A percentile compares a stretch with the other conserved stretches of the same genome.
phyloP scores from a whole-genome alignment of 345 rosid genomes.

The Trapa bicornis region DNA sequence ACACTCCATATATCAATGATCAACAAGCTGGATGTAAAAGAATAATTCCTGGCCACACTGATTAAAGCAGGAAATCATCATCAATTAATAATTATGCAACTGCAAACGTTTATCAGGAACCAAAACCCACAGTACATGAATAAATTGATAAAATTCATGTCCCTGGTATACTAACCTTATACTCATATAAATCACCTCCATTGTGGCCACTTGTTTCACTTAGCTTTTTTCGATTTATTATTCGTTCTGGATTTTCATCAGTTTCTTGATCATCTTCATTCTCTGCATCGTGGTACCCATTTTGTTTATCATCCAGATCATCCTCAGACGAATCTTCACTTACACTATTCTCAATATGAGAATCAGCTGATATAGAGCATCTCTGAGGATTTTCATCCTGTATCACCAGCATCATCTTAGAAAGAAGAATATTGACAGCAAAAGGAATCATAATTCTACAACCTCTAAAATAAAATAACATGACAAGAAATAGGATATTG shows the following conservation, averaged over 20 bases:
- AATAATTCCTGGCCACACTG: neutral
- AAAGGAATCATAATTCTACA: neutral
- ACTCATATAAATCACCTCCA: slow-evolving; percentile 79
- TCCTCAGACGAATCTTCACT: slow-evolving; percentile 89
- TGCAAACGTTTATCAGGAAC: too few species aligned
- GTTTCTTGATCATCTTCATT: slow-evolving; percentile 77
- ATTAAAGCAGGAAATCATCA: neutral
- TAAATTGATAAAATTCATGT: neutral
- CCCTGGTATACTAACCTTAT: slow-evolving; percentile 45
- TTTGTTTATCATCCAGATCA: slow-evolving; percentile 56
- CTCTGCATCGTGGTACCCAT: slow-evolving; percentile 75
- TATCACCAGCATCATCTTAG: neutral
- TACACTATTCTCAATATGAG: slow-evolving; percentile 75
- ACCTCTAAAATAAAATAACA: neutral
- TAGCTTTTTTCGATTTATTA: slow-evolving; percentile 61
- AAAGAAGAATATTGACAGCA: neutral
- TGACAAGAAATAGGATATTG: neutral
- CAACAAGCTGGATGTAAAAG: too few species aligned
- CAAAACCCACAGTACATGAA: neutral
- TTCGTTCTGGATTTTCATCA: slow-evolving; percentile 65
- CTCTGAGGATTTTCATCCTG: slow-evolving; percentile 94
- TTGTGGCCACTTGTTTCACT: slow-evolving; percentile 87
- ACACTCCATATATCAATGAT: too few species aligned
- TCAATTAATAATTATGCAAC: too few species aligned
- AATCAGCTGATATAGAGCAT: slow-evolving; percentile 88